Conservation (phyloP, 2,329 filamentous ascomycete genomes). For the Bimuria novae-zelandiae region DNA sequence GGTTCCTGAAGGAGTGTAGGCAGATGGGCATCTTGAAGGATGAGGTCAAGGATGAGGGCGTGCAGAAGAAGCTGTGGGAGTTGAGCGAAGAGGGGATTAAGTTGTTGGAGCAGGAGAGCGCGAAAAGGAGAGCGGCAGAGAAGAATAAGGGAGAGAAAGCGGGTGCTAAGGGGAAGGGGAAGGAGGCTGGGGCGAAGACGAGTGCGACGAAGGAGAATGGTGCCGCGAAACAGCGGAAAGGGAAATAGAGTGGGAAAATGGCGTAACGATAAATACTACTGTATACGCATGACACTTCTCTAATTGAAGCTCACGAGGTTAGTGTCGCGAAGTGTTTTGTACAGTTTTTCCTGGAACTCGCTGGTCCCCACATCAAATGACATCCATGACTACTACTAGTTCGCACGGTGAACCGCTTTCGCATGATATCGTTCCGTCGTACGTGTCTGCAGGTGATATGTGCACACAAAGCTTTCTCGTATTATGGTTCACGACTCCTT, state of each 20-base stretch:
- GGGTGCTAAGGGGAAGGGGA: not conserved
- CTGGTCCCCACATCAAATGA: no score
- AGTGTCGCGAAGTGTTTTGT: no score
- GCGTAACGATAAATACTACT: no score
- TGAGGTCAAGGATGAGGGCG: conserved; percentile 77
- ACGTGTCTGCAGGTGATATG: no score
- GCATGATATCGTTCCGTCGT: no score
- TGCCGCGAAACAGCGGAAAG: conserved; percentile 31
- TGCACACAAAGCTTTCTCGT: no score
- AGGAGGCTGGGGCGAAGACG: conserved; percentile 17
- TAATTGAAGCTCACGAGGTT: not conserved
- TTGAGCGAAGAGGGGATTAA: conserved; percentile 81
- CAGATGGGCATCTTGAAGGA: conserved; percentile 71
- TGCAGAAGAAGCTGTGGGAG: conserved; percentile 88
- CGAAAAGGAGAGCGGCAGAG: conserved; percentile 61
- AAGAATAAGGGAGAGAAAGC: conserved; percentile 59
- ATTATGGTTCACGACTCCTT: no score
- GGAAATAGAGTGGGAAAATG: no score
- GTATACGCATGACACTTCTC: no score
- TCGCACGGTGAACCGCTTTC: no score
- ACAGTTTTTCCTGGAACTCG: no score
- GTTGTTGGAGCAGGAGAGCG: conserved; percentile 77
- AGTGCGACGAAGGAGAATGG: conserved; percentile 24
- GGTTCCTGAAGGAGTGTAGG: conserved; percentile 86
- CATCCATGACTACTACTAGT: no score